phyloP scores from a whole-genome alignment of 495 filamentous ascomycete species.

The Penicillium bovifimosum region DNA sequence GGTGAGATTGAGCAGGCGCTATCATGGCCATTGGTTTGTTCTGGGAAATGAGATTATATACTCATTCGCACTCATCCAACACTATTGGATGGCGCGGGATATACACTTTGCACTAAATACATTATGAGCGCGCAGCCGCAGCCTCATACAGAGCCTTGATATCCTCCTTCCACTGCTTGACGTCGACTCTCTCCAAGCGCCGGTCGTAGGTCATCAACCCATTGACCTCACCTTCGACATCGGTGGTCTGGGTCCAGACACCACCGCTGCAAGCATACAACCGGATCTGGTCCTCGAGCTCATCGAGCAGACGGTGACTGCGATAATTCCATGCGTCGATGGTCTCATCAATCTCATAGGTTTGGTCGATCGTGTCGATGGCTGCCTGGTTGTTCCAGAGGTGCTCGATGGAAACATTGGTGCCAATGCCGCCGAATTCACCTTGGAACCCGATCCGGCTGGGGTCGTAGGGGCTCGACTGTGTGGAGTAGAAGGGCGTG shows the following conservation, averaged over 20 bases:
- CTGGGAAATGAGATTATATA: background rate
- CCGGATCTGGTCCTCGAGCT: conserved; percentile 53
- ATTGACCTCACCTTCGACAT: conserved; percentile 72
- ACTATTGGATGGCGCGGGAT: background rate
- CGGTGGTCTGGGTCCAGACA: conserved; percentile 63
- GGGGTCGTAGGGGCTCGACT: conserved; percentile 52
- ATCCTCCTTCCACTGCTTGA: conserved; percentile 54
- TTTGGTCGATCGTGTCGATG: conserved; percentile 54
- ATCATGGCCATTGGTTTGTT: too few species aligned
- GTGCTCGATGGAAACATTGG: conserved; percentile 52
- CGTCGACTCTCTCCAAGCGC: conserved; percentile 46
- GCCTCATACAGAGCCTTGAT: conserved; percentile 55
- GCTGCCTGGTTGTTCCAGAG: conserved; percentile 55
- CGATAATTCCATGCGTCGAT: conserved; percentile 63
- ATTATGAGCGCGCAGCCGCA: conserved; percentile 25
- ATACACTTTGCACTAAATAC: background rate
- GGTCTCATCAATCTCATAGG: conserved; percentile 56
- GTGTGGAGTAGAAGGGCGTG: conserved; percentile 54
- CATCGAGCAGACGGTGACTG: conserved; percentile 44
- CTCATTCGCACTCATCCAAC: background rate
- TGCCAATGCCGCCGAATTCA: conserved; percentile 62
- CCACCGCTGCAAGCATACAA: conserved; percentile 53
- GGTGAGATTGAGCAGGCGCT: too few species aligned
- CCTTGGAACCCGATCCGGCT: conserved; percentile 60
- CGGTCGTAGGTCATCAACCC: conserved; percentile 65